phyloP scores from a whole-genome alignment of 1,139 yeast species.

The Candida sanyaensis region DNA sequence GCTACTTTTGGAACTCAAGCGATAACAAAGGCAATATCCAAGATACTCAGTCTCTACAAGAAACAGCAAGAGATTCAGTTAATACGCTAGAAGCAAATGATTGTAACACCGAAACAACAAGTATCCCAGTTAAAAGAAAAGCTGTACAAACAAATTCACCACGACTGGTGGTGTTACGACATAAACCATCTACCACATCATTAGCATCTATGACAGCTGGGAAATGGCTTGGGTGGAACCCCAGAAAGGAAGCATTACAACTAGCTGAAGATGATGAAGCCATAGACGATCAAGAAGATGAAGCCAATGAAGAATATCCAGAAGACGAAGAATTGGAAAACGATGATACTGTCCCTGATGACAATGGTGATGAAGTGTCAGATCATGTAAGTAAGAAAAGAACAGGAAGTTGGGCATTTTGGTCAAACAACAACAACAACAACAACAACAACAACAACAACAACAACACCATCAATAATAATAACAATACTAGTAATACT shows the following conservation, averaged over 20 bases:
- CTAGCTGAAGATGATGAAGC: conserved; percentile 3
- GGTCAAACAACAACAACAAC: conserved; percentile 24
- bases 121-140: conserved; percentile 4
- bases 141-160: background rate
- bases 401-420: conserved; percentile 39
- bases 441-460: conserved; percentile 2
- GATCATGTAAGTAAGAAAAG: conserved; percentile 35
- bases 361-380: conserved; percentile 34
- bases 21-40: background rate
- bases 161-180: conserved; percentile 7
- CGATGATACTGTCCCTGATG: conserved; percentile 27
- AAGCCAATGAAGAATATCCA: conserved; percentile 17
- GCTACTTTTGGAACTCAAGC: background rate
- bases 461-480: conserved; percentile 2
- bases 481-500: conserved; percentile 7
- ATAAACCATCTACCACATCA: conserved; percentile 21
- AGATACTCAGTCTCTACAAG: background rate
- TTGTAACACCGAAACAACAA: background rate
- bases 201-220: conserved; percentile 23
- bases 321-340: conserved; percentile 15
- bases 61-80: background rate
- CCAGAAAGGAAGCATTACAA: conserved; percentile 6
- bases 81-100: background rate
- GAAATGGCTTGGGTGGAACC: conserved; percentile 22
- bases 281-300: conserved; percentile 9